These are phyloP conservation scores for Boletus edulis DNA, from an alignment of 768 basidiomycete species.

Conservation along the genomic window DNA sequence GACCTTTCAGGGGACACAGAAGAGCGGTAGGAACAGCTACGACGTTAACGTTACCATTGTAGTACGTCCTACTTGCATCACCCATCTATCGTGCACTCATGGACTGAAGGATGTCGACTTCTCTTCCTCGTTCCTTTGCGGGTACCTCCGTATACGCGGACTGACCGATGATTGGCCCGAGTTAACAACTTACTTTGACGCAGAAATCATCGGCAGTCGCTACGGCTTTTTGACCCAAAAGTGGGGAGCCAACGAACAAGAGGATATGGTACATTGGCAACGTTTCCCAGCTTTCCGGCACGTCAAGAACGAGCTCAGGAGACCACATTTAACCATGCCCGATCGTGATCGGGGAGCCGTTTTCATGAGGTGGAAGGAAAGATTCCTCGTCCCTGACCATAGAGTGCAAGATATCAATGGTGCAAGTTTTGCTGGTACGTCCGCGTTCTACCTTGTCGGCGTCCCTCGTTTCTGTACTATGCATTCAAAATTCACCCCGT, in stretches of 20 bases:
- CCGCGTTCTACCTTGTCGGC: not conserved
- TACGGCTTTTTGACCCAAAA: conserved; percentile 90
- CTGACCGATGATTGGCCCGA: conserved; percentile 94
- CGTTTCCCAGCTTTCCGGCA: conserved; percentile 89
- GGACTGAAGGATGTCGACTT: conserved; percentile 81
- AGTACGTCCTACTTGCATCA: conserved; percentile 48
- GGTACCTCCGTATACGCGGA: conserved; percentile 90
- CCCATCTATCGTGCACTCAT: conserved; percentile 1
- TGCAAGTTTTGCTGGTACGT: conserved; percentile 89
- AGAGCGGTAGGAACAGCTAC: conserved; percentile 91
- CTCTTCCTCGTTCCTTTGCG: conserved; percentile 78
- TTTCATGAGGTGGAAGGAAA: conserved; percentile 98
- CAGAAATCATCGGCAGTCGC: conserved; percentile 89
- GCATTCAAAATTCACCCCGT: conserved; percentile 13
- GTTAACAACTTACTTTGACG: conserved; percentile 95
- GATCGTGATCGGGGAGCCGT: conserved; percentile 78
- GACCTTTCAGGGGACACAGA: conserved; percentile 87
- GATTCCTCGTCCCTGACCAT: conserved; percentile 94
- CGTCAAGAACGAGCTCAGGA: conserved; percentile 74
- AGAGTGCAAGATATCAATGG: conserved; percentile 92
- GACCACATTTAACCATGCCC: conserved; percentile 74
- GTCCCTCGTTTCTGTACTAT: conserved; percentile 2
- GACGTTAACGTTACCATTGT: conserved; percentile 91
- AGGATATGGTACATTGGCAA: conserved; percentile 93
- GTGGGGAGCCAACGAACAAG: conserved; percentile 88